Evolutionary conservation across 2,329 filamentous ascomycete species (phyloP).

Genomic region (Ascochyta fabae): DNA sequence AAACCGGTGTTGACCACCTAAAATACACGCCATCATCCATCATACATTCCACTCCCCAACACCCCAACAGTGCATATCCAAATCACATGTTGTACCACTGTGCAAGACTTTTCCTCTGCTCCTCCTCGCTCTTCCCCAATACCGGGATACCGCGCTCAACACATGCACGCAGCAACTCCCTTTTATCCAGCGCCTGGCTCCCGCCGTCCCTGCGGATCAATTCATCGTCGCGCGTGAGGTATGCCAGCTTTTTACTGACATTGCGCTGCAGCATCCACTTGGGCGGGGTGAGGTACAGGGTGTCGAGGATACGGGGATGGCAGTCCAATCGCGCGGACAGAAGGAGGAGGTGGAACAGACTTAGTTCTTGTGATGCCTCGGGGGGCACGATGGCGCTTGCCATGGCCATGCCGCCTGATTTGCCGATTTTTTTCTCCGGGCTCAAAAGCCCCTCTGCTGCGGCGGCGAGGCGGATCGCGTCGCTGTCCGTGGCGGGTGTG

Average conservation of each 20-base stretch:
- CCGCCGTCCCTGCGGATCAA: constrained; percentile 71
- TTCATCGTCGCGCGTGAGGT: constrained; percentile 73
- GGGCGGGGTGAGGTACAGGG: constrained; percentile 50
- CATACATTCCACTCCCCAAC: too few species aligned
- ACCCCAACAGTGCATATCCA: not conserved
- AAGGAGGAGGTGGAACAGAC: constrained; percentile 27
- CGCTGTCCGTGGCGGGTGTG: not conserved
- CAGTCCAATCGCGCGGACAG: constrained; percentile 30
- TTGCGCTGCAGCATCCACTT: constrained; percentile 62
- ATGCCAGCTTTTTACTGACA: constrained; percentile 63
- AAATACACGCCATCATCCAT: too few species aligned
- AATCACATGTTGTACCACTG: constrained; percentile 24
- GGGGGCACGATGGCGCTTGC: constrained; percentile 10
- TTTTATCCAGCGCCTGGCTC: constrained; percentile 61
- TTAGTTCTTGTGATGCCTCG: constrained; percentile 6
- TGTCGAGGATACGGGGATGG: constrained; percentile 45
- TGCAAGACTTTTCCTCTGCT: constrained; percentile 33
- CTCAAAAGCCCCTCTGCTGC: constrained; percentile 5
- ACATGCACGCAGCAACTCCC: constrained; percentile 74
- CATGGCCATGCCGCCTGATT: constrained; percentile 10
- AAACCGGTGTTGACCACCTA: too few species aligned
- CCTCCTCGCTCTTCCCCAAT: constrained; percentile 36
- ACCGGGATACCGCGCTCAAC: constrained; percentile 58
- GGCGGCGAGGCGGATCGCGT: constrained; percentile 4
- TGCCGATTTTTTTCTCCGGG: constrained; percentile 3